A percentile compares a stretch with the other conserved stretches of the same genome.
phyloP scores from a whole-genome alignment of 2,329 filamentous ascomycete species.

The Incumbomyces lentus region DNA sequence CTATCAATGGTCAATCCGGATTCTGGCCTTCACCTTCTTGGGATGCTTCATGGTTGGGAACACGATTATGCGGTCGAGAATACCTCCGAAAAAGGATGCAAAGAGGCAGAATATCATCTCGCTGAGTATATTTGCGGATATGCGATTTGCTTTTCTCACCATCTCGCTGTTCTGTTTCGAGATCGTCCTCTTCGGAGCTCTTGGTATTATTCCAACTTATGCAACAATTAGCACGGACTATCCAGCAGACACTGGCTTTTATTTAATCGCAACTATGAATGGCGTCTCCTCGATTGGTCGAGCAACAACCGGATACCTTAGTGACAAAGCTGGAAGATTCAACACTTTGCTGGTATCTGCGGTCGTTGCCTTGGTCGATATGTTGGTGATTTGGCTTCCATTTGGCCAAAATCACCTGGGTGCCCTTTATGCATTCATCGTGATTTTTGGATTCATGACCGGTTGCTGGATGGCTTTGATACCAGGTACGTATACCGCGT shows the following conservation, averaged over 20 bases:
- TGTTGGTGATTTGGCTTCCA: constrained; percentile 36
- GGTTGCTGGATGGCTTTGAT: constrained; percentile 39
- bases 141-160: constrained; percentile 34
- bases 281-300: constrained; percentile 34
- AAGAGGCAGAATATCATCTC: constrained; percentile 27
- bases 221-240: constrained; percentile 29
- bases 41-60: constrained; percentile 26
- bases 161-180: constrained; percentile 38
- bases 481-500: background rate
- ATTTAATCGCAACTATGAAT: constrained; percentile 37
- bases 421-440: constrained; percentile 36
- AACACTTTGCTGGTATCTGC: constrained; percentile 34
- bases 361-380: constrained; percentile 30
- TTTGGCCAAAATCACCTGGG: constrained; percentile 31
- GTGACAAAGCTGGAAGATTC: constrained; percentile 37
- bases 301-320: constrained; percentile 34
- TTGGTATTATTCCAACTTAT: constrained; percentile 39
- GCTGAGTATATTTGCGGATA: constrained; percentile 32
- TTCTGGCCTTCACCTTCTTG: constrained; percentile 28
- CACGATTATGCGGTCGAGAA: constrained; percentile 26
- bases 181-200: constrained; percentile 40
- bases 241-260: constrained; percentile 29
- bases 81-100: constrained; percentile 22
- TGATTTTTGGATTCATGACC: constrained; percentile 41
- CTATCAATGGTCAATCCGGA: constrained; percentile 29